Percentiles rank a stretch among this genome's conserved stretches.
phyloP scores from a whole-genome alignment of 257 asterid species.

The Salvia splendens region DNA sequence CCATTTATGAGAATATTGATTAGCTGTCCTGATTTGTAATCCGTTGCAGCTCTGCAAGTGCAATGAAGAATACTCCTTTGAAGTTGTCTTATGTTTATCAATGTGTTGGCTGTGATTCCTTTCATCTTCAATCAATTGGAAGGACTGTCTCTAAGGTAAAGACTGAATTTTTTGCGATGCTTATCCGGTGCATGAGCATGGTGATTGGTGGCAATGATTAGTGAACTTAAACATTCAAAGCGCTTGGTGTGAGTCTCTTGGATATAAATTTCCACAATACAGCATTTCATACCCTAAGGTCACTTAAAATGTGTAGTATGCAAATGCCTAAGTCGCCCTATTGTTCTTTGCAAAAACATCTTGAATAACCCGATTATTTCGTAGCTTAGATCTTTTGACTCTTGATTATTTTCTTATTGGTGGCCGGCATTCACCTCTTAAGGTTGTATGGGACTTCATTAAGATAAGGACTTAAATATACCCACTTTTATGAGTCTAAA shows the following conservation, averaged over 20 bases:
- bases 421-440: neutral
- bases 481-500: neutral
- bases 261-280: neutral
- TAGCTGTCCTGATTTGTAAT: slow-evolving; percentile 26
- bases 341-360: neutral
- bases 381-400: neutral
- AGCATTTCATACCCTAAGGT: neutral
- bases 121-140: slow-evolving; percentile 93
- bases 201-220: neutral
- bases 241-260: neutral
- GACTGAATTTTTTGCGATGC: slow-evolving; percentile 1
- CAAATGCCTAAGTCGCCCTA: slow-evolving; percentile 10
- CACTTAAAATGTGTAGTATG: neutral
- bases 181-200: neutral
- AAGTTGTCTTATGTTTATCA: slow-evolving; percentile 94
- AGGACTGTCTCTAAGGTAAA: slow-evolving; percentile 80
- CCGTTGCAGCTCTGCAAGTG: slow-evolving; percentile 85
- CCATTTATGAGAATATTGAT: neutral
- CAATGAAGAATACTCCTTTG: slow-evolving; percentile 90
- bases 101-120: slow-evolving; percentile 94
- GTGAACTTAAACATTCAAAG: neutral
- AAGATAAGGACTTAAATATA: neutral
- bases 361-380: slow-evolving; percentile 1
- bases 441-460: neutral
- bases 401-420: neutral